Percentiles rank a stretch among this genome's conserved stretches.
These are phyloP conservation scores for Pogostemon cablin DNA, from an alignment of 257 asterid species.

Conservation along the genomic window DNA sequence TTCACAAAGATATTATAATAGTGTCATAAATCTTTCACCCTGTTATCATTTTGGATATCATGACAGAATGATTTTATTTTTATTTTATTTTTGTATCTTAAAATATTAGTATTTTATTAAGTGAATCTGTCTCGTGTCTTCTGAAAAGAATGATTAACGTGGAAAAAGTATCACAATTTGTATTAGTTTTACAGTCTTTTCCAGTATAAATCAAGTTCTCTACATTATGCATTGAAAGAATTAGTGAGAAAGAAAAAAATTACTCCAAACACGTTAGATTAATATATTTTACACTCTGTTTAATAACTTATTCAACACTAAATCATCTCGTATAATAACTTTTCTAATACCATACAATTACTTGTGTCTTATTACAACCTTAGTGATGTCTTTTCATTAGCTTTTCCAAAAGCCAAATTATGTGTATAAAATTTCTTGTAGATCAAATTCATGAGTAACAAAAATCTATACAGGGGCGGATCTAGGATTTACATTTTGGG, in stretches of 20 bases:
- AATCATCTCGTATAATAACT: neutral
- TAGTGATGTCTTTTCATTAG: neutral
- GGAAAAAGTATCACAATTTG: neutral
- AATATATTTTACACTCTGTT: no score
- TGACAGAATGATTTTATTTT: neutral
- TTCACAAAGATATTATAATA: neutral
- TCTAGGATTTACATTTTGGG: no score
- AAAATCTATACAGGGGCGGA: no score
- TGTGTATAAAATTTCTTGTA: neutral
- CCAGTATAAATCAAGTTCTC: no score
- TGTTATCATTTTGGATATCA: neutral
- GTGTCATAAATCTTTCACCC: neutral
- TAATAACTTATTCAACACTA: no score
- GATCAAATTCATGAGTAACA: neutral
- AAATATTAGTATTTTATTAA: no score
- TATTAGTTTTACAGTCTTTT: neutral
- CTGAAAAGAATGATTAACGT: neutral
- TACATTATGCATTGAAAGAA: no score
- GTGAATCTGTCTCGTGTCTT: no score
- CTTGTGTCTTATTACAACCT: no score
- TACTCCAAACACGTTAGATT: no score
- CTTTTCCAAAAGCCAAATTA: conserved; percentile 24
- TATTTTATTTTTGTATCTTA: no score
- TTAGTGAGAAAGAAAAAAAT: no score
- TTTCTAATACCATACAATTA: neutral